Percentiles rank a stretch among this genome's conserved stretches.
phyloP scores from a whole-genome alignment of 257 asterid genomes.

The Fraxinus pennsylvanica region DNA sequence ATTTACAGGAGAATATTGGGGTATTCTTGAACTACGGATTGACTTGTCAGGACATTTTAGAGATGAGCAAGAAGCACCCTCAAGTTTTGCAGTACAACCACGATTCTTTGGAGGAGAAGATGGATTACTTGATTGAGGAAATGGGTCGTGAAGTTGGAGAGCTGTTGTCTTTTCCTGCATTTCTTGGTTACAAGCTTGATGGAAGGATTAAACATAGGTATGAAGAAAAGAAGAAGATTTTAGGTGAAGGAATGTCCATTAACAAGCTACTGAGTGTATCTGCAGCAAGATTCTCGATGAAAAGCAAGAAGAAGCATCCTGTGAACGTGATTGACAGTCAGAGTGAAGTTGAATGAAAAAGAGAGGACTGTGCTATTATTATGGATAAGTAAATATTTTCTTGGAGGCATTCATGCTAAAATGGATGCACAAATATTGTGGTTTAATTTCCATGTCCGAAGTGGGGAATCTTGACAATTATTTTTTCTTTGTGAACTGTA shows the following conservation, averaged over 20 bases:
- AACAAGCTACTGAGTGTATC: constrained; percentile 83
- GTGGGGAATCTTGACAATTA: background rate
- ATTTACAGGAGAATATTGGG: constrained; percentile 69
- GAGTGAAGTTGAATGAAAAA: constrained; percentile 28
- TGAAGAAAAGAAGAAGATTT: constrained; percentile 55
- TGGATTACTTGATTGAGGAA: constrained; percentile 75
- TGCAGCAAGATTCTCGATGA: constrained; percentile 59
- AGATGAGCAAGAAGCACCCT: constrained; percentile 87
- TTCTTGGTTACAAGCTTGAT: constrained; percentile 87
- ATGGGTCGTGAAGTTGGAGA: constrained; percentile 92
- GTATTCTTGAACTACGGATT: constrained; percentile 70
- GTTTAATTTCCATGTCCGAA: background rate
- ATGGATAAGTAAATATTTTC: background rate
- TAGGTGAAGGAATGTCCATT: constrained; percentile 80
- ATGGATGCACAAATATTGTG: background rate
- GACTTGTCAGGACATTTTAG: constrained; percentile 67
- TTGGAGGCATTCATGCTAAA: background rate
- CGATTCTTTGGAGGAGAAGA: constrained; percentile 74
- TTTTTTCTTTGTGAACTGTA: background rate
- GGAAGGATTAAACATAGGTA: constrained; percentile 79
- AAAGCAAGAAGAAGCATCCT: constrained; percentile 38
- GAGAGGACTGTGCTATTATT: background rate
- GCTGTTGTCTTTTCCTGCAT: constrained; percentile 79
- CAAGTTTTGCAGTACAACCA: constrained; percentile 82
- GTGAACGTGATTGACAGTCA: constrained; percentile 17